Evolutionary conservation across 1,284 basidiomycete genomes (phyloP).

Genomic region (Heterobasidion occidentale): DNA sequence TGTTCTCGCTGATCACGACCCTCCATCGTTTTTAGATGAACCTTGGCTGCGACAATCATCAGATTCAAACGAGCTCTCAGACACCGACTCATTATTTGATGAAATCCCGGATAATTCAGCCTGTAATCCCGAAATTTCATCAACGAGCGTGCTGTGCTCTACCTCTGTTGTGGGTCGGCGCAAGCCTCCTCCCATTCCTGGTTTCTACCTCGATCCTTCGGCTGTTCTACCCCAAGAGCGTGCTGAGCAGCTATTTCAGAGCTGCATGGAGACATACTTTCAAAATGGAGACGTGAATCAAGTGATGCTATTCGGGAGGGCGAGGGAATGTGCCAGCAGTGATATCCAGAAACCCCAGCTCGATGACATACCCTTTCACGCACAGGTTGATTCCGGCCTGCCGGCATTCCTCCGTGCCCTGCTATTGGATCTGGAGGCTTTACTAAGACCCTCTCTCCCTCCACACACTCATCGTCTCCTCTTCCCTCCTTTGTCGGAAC

Average conservation of each 20-base stretch:
- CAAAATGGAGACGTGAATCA: slow-evolving; percentile 45
- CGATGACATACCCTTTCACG: background rate
- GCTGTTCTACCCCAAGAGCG: slow-evolving; percentile 41
- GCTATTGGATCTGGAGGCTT: slow-evolving; percentile 37
- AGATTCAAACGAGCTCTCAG: background rate
- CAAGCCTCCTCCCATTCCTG: slow-evolving; percentile 46
- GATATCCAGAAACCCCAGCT: background rate
- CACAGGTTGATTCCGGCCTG: slow-evolving; percentile 26
- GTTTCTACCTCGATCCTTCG: slow-evolving; percentile 53
- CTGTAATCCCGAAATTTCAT: background rate
- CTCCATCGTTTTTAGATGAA: background rate
- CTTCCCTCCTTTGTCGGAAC: slow-evolving; percentile 34
- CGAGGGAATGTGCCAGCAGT: slow-evolving; percentile 1
- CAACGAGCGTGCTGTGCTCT: too few species aligned
- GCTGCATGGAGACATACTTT: slow-evolving; percentile 57
- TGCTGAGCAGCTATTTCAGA: slow-evolving; percentile 38
- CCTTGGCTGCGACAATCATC: background rate
- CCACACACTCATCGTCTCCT: slow-evolving; percentile 39
- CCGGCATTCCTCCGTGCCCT: slow-evolving; percentile 48
- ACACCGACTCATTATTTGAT: background rate
- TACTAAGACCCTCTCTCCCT: slow-evolving; percentile 42
- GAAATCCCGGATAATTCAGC: background rate
- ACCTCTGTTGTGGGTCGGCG: slow-evolving; percentile 15
- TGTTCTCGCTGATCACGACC: too few species aligned
- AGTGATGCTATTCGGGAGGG: slow-evolving; percentile 70